Conservation (phyloP, 371 early-diverging fungal genomes). For the Rhizomucor pusillus region DNA sequence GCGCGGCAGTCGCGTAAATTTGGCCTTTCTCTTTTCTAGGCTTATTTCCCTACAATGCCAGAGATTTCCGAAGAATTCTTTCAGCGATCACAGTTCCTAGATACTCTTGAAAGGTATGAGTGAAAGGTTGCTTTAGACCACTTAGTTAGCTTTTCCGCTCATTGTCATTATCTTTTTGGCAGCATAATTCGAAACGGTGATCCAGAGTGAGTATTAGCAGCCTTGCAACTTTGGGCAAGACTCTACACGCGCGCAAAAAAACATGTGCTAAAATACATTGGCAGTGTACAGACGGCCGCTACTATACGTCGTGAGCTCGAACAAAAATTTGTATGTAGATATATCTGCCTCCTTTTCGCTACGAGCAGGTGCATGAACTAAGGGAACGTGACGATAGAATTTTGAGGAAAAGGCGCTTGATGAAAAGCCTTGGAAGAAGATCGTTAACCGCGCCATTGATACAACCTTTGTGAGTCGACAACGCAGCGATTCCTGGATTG, state of each 20-base stretch:
- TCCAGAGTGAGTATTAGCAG: slow-evolving; percentile 13
- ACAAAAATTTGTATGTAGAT: slow-evolving; percentile 6
- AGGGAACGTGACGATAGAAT: slow-evolving; percentile 8
- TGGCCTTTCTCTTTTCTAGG: no score
- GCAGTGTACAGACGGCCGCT: slow-evolving; percentile 2
- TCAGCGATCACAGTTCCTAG: neutral
- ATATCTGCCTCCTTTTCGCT: neutral
- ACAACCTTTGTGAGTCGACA: slow-evolving; percentile 11
- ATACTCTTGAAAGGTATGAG: neutral
- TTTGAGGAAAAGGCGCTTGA: slow-evolving; percentile 21
- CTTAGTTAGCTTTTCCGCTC: neutral
- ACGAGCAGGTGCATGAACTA: neutral
- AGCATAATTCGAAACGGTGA: slow-evolving; percentile 17
- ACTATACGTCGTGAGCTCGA: slow-evolving; percentile 4
- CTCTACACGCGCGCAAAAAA: neutral
- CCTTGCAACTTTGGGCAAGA: neutral
- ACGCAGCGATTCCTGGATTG: neutral
- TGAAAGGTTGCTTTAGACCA: neutral
- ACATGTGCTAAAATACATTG: neutral
- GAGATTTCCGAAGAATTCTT: neutral
- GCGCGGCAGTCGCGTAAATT: no score
- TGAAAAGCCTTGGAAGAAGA: slow-evolving; percentile 24
- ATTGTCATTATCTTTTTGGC: neutral
- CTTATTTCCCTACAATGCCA: neutral
- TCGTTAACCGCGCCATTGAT: slow-evolving; percentile 23